Percentiles rank a stretch among this genome's conserved stretches.
Evolutionary conservation across 208 protist species (phyloP).

Genomic region (Trichomonas tenax): DNA sequence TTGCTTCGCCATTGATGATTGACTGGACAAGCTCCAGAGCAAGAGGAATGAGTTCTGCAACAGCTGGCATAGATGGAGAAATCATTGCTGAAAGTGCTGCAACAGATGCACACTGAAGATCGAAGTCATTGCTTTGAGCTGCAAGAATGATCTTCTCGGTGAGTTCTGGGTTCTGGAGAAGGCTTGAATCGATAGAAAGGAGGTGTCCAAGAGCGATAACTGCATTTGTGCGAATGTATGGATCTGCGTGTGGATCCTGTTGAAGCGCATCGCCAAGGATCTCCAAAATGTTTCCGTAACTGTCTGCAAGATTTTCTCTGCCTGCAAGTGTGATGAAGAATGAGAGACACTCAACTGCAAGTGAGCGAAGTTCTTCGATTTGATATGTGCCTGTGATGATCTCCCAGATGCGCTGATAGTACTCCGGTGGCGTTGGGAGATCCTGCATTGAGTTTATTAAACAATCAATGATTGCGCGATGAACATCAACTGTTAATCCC

Average conservation of each 20-base stretch:
- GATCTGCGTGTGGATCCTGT: background rate
- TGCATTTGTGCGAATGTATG: background rate
- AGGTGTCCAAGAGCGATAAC: background rate
- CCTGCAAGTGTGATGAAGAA: background rate
- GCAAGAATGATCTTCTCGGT: background rate
- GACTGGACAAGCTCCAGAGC: background rate
- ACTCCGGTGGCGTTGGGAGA: background rate
- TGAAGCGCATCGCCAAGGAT: background rate
- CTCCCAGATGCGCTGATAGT: background rate
- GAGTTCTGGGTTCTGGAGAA: background rate
- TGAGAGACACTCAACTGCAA: background rate
- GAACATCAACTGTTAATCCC: background rate
- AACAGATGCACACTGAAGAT: background rate
- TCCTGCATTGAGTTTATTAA: background rate
- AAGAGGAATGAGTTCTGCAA: background rate
- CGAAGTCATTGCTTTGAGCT: background rate
- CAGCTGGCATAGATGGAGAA: background rate
- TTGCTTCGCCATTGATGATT: background rate
- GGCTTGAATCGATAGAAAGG: background rate
- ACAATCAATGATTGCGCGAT: background rate
- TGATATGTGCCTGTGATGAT: background rate
- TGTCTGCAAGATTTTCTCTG: background rate
- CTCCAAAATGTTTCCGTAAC: background rate
- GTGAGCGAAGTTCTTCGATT: background rate
- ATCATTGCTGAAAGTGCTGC: background rate